Base-by-base conservation (phyloP, 345 rosid species). In the Lepidium sativum region DNA sequence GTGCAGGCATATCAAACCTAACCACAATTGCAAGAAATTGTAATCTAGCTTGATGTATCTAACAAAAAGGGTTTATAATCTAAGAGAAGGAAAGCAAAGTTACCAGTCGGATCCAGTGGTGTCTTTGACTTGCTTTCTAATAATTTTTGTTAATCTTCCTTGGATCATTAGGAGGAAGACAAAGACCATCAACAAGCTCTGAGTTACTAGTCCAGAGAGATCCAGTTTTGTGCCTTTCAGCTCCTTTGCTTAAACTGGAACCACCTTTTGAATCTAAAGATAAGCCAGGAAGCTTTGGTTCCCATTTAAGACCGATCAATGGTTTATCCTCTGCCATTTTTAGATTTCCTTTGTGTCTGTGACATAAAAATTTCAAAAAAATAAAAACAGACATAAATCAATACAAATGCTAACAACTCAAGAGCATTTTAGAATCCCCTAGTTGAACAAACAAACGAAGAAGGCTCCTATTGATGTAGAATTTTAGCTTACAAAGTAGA, bases 1-100 rank as follows among this genome's bases (percentile, higher is more conserved):
- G 86, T 13, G 97, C 97, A 9, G 97, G 89, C 99, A 90, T 88
- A 72, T 86, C 91, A 74, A 94, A 90, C 99, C 97, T 94, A 71
- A n/a, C 45, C 43, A 69, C 6, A 67, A 12, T 17, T 11, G 11
- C 34, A 52, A 17, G 25, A 20, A 41, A 72, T 10, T 17, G 51
- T 37, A 47, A 71, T 38, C 20, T 23, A 17, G 1, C 13, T 35
- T 2, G 48, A 35, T 37, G 8, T 38, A 53, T 57, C 3, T 23
- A 66, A 23, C 38, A 9, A 16, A 34, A 66, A 9, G 18, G 34
- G 40, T 35, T 35, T 9, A n/a, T 38, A 60, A 45, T 67, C 0
- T 0, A 10, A 67, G 5, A 16, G 14, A 11, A 18, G 32, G 4
- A 42, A 35, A 66, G 6, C 3, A 27, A 33, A 17, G 40, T 57